These are phyloP conservation scores for Pleoardoris graminearum DNA, from an alignment of 2,329 filamentous ascomycete genomes.

Conservation along the genomic window DNA sequence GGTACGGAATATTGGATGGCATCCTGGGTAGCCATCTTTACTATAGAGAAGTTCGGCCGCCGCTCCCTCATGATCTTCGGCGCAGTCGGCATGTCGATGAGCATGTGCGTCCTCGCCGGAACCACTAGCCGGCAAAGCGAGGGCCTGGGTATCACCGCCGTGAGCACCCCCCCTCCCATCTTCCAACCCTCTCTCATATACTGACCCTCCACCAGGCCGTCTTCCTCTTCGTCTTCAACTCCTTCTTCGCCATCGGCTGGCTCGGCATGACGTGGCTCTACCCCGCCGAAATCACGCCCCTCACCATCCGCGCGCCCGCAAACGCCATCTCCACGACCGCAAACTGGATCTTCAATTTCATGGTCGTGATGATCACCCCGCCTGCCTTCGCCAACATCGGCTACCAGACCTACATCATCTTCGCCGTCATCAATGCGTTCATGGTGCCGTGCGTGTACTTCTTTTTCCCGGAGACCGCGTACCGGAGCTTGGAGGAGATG, in stretches of 20 bases:
- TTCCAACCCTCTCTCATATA: conserved; percentile 10
- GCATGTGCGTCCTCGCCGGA: conserved; percentile 42
- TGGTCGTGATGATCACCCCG: conserved; percentile 69
- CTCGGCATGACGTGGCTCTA: conserved; percentile 65
- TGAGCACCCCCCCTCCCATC: conserved; percentile 49
- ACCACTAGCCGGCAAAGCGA: conserved; percentile 35
- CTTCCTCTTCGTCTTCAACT: conserved; percentile 91
- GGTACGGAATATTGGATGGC: conserved; percentile 49
- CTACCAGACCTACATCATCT: conserved; percentile 61
- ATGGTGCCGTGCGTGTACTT: conserved; percentile 62
- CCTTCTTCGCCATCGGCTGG: conserved; percentile 89
- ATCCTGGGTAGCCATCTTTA: conserved; percentile 48
- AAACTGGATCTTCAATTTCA: conserved; percentile 75
- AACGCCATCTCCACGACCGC: conserved; percentile 85
- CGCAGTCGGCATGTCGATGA: conserved; percentile 40
- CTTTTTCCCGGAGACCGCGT: conserved; percentile 65
- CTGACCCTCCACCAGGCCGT: conserved; percentile 56
- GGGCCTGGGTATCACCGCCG: conserved; percentile 45
- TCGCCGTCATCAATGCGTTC: conserved; percentile 59
- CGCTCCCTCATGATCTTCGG: conserved; percentile 46
- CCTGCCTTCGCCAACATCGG: conserved; percentile 61
- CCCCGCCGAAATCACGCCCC: conserved; percentile 80
- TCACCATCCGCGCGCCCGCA: conserved; percentile 85
- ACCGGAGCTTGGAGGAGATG: conserved; percentile 46
- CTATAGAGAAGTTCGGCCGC: conserved; percentile 46